Conservation (phyloP, 805 yeast species). For the Metschnikowia orientalis region DNA sequence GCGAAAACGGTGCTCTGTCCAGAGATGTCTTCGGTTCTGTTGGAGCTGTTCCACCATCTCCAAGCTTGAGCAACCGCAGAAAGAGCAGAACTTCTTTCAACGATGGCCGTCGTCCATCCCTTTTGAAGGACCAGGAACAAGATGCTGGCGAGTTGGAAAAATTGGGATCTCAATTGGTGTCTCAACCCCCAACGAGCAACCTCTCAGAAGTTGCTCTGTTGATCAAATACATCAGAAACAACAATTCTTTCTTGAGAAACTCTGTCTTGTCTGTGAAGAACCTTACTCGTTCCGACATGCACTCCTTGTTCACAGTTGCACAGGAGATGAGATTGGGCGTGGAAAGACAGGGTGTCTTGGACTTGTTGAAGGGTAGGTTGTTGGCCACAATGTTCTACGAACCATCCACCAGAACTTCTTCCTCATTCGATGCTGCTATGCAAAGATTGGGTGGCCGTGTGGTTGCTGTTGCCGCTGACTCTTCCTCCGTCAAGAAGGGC, state of each 20-base stretch:
- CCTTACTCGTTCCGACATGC: slow-evolving; percentile 83
- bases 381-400: slow-evolving; percentile 95
- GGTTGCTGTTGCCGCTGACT: slow-evolving; percentile 74
- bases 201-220: slow-evolving; percentile 77
- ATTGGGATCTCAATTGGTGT: slow-evolving; percentile 64
- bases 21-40: slow-evolving; percentile 40
- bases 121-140: slow-evolving; percentile 29
- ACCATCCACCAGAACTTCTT: slow-evolving; percentile 95
- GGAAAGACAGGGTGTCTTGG: slow-evolving; percentile 92
- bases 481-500: slow-evolving; percentile 97
- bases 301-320: slow-evolving; percentile 90
- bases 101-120: slow-evolving; percentile 33
- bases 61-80: slow-evolving; percentile 27
- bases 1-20: slow-evolving; percentile 48
- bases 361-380: slow-evolving; percentile 83
- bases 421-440: slow-evolving; percentile 99
- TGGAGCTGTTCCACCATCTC: slow-evolving; percentile 43
- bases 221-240: slow-evolving; percentile 66
- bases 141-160: slow-evolving; percentile 44
- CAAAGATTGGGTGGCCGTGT: slow-evolving; percentile 99
- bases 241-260: slow-evolving; percentile 87
- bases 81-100: slow-evolving; percentile 34
- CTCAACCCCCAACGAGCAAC: slow-evolving; percentile 68
- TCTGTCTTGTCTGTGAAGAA: slow-evolving; percentile 86
- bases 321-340: slow-evolving; percentile 97